Conservation (phyloP, 2,329 filamentous ascomycete genomes). For the Tolypocladium pustulatum region DNA sequence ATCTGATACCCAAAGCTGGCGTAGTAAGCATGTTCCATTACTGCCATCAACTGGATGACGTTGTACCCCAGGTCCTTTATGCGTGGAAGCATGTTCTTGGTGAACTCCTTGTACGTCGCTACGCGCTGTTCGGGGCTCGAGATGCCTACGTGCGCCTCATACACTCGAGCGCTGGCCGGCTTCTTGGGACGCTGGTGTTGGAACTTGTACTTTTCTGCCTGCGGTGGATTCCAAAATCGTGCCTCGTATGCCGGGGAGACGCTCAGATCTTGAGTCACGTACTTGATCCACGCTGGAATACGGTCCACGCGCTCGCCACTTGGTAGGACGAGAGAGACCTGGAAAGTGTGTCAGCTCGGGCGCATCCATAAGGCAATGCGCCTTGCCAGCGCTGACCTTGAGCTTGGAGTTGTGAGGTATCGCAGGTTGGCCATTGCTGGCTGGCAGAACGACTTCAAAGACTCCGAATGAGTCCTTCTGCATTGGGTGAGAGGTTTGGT, state of each 20-base stretch:
- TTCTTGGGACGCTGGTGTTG: constrained; percentile 75
- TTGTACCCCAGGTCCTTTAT: constrained; percentile 92
- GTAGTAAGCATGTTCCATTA: constrained; percentile 99
- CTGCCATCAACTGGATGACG: constrained; percentile 94
- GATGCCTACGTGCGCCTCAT: constrained; percentile 98
- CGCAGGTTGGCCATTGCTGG: constrained; percentile 60
- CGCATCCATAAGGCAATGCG: background rate
- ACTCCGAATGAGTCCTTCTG: constrained; percentile 75
- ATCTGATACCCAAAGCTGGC: constrained; percentile 98
- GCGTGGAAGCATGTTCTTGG: constrained; percentile 77
- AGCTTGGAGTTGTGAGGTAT: constrained; percentile 93
- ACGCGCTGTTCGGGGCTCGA: constrained; percentile 84
- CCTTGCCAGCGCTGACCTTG: constrained; percentile 51
- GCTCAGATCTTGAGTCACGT: constrained; percentile 84
- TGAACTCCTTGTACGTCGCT: constrained; percentile 96
- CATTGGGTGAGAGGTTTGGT: constrained; percentile 76
- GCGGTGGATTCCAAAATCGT: constrained; percentile 91
- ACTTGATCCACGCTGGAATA: constrained; percentile 92
- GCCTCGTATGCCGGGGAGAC: constrained; percentile 92
- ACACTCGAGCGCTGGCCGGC: constrained; percentile 79
- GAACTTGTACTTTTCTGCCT: constrained; percentile 67
- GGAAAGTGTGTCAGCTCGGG: background rate
- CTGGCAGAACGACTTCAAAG: constrained; percentile 72
- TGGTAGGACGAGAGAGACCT: constrained; percentile 73
- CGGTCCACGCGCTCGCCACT: constrained; percentile 75